These are phyloP conservation scores for Amniculicola lignicola DNA, from an alignment of 495 filamentous ascomycete species.

Conservation along the genomic window DNA sequence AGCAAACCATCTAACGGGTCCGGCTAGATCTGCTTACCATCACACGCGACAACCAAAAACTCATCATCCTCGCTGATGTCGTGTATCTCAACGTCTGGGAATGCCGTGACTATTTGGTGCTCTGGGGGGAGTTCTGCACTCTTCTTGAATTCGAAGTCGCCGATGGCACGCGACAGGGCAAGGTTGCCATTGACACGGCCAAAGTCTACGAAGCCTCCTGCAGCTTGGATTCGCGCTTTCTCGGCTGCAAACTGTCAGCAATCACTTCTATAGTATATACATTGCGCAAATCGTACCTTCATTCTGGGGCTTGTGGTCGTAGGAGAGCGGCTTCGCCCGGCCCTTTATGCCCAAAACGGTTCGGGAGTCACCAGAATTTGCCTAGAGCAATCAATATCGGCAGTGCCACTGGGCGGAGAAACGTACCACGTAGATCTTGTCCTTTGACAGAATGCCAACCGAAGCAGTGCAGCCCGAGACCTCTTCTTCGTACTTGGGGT, in stretches of 20 bases:
- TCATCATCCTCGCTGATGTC: constrained; percentile 91
- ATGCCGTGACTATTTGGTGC: constrained; percentile 96
- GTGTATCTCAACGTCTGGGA: constrained; percentile 86
- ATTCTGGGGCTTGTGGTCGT: constrained; percentile 98
- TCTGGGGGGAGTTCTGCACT: constrained; percentile 93
- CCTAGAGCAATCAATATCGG: constrained; percentile 54
- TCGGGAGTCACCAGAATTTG: constrained; percentile 93
- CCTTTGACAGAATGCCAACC: constrained; percentile 77
- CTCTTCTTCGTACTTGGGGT: constrained; percentile 94
- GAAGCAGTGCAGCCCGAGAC: constrained; percentile 97
- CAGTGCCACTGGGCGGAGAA: background rate
- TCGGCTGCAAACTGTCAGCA: constrained; percentile 60
- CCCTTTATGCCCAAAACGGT: constrained; percentile 93
- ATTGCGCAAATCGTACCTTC: constrained; percentile 65
- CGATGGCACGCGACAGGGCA: constrained; percentile 94
- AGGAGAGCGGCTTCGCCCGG: constrained; percentile 91
- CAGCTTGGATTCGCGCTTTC: constrained; percentile 91
- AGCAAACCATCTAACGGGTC: constrained; percentile 28
- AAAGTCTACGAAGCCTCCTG: constrained; percentile 97
- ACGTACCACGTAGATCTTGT: constrained; percentile 91
- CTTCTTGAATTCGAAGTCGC: constrained; percentile 99
- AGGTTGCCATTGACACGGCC: constrained; percentile 97
- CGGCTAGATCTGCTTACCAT: constrained; percentile 62
- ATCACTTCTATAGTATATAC: background rate
- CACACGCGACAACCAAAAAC: constrained; percentile 94